A percentile compares a stretch with the other conserved stretches of the same genome.
Conservation (phyloP, 2,329 filamentous ascomycete genomes). For the Gnomoniopsis sp. region DNA sequence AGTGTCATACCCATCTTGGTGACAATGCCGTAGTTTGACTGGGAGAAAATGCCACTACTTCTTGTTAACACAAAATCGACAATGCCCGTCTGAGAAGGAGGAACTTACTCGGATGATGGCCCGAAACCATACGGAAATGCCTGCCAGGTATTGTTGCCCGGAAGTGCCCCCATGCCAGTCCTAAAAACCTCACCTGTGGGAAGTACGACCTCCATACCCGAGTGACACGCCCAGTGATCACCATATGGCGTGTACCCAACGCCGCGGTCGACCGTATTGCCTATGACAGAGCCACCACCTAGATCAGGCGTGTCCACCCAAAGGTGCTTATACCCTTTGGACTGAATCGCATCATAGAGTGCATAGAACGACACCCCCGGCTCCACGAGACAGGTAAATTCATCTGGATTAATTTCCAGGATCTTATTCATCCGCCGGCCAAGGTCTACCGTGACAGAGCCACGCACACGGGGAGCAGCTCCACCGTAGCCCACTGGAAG, state of each 20-base stretch:
- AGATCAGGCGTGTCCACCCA: conserved; percentile 42
- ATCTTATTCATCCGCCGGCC: conserved; percentile 38
- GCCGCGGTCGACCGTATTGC: conserved; percentile 42
- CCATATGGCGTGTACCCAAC: conserved; percentile 45
- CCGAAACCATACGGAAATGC: conserved; percentile 39
- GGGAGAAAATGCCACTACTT: conserved; percentile 41
- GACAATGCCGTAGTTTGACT: conserved; percentile 48
- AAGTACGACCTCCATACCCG: conserved; percentile 41
- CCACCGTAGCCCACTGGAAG: conserved; percentile 41
- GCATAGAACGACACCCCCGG: conserved; percentile 38
- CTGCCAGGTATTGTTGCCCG: conserved; percentile 38
- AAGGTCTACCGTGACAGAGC: conserved; percentile 40
- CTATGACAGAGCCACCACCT: conserved; percentile 42
- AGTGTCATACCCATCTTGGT: conserved; percentile 51
- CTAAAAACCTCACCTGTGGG: conserved; percentile 39
- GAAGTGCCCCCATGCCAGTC: conserved; percentile 38
- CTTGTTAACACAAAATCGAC: background rate
- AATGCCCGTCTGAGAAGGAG: background rate
- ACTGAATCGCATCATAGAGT: conserved; percentile 34
- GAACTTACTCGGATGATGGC: conserved; percentile 27
- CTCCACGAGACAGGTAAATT: conserved; percentile 38
- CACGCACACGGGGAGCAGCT: conserved; percentile 38
- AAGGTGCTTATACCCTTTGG: conserved; percentile 32
- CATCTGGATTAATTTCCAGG: conserved; percentile 35
- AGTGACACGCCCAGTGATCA: conserved; percentile 39